A percentile compares a stretch with the other conserved stretches of the same genome.
These are phyloP conservation scores for Fusarium sp. DNA, from an alignment of 2,329 filamentous ascomycete genomes.

Conservation along the genomic window DNA sequence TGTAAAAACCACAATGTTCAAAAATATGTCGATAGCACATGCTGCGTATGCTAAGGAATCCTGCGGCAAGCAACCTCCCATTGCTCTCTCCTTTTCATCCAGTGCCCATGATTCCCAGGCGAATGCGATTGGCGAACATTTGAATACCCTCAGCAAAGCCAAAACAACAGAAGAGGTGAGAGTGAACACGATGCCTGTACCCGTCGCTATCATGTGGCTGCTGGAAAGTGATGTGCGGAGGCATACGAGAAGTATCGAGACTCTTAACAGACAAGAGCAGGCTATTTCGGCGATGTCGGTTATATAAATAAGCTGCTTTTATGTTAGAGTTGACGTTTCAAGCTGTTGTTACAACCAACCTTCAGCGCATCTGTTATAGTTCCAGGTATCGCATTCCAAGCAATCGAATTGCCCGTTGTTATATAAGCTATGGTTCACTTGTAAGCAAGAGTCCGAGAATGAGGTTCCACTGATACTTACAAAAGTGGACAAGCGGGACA, in stretches of 20 bases:
- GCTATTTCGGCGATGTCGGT: slow-evolving; percentile 52
- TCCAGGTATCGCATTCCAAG: slow-evolving; percentile 8
- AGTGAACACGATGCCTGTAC: slow-evolving; percentile 50
- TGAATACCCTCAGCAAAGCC: slow-evolving; percentile 54
- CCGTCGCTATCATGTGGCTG: slow-evolving; percentile 50
- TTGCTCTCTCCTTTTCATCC: slow-evolving; percentile 7
- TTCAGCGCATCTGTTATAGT: slow-evolving; percentile 27
- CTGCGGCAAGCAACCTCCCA: slow-evolving; percentile 36
- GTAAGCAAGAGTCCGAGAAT: not conserved
- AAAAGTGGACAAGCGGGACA: slow-evolving; percentile 23
- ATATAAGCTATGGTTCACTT: slow-evolving; percentile 15
- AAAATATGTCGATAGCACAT: slow-evolving; percentile 58
- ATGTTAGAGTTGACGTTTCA: not conserved
- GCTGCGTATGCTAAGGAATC: slow-evolving; percentile 54
- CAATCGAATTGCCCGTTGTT: not conserved
- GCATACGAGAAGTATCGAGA: slow-evolving; percentile 54
- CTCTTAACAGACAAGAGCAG: slow-evolving; percentile 53
- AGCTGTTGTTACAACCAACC: not conserved
- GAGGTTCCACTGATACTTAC: not conserved
- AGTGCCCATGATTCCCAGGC: slow-evolving; percentile 46
- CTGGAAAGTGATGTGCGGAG: slow-evolving; percentile 52
- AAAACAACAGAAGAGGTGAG: slow-evolving; percentile 51
- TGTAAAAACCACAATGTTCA: slow-evolving; percentile 58
- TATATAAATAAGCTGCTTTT: slow-evolving; percentile 44
- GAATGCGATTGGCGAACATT: slow-evolving; percentile 54